A percentile compares a stretch with the other conserved stretches of the same genome.
Evolutionary conservation across 805 yeast species (phyloP).

Genomic region (Suhomyces sp.): DNA sequence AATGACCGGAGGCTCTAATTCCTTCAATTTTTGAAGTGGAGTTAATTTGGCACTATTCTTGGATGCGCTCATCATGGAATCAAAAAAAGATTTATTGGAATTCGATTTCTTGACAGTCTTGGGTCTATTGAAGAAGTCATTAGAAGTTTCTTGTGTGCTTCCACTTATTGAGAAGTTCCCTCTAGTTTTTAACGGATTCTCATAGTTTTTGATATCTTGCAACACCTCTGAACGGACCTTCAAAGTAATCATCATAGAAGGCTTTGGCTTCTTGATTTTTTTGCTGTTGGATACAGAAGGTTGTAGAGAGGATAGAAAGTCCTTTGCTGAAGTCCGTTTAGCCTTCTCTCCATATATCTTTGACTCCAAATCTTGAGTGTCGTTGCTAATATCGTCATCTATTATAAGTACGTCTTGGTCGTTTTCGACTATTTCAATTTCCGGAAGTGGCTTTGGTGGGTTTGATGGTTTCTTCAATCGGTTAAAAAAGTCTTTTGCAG

Average conservation of each 20-base stretch:
- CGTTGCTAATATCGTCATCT: slow-evolving; percentile 2
- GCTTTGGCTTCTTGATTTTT: neutral
- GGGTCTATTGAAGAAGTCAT: slow-evolving; percentile 4
- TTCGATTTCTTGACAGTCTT: slow-evolving; percentile 10
- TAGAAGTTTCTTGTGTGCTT: neutral
- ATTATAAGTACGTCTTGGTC: neutral
- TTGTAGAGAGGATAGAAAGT: slow-evolving; percentile 52
- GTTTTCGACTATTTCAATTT: slow-evolving; percentile 1
- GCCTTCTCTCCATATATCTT: slow-evolving; percentile 16
- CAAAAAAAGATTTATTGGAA: slow-evolving; percentile 25
- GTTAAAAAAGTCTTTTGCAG: slow-evolving; percentile 19
- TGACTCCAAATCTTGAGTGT: slow-evolving; percentile 15
- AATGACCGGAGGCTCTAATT: slow-evolving; percentile 30
- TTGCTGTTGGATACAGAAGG: neutral
- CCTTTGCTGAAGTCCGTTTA: slow-evolving; percentile 31
- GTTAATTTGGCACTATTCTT: slow-evolving; percentile 23
- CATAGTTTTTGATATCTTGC: slow-evolving; percentile 22
- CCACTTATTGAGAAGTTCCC: slow-evolving; percentile 14
- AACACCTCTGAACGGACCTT: slow-evolving; percentile 23
- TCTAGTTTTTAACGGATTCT: slow-evolving; percentile 28
- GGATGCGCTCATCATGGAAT: slow-evolving; percentile 38
- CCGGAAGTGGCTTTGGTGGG: neutral
- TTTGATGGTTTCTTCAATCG: slow-evolving; percentile 6
- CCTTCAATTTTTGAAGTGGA: slow-evolving; percentile 29
- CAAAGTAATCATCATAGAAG: slow-evolving; percentile 17